Evolutionary conservation across 768 basidiomycete genomes (phyloP).

Genomic region (Trametes gibbosa): DNA sequence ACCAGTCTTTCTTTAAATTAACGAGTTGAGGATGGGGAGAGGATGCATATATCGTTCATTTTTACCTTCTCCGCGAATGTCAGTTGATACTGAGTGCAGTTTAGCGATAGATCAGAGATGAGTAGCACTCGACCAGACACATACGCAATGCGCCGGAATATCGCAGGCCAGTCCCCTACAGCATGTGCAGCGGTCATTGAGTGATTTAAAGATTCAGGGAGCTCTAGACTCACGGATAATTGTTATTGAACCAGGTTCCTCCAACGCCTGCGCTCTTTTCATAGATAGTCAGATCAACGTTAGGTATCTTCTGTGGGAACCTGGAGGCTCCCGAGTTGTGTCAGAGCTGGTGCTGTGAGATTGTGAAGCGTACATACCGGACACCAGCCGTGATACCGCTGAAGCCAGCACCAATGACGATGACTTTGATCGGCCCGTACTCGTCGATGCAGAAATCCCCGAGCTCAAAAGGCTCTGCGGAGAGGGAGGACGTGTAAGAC

Average conservation of each 20-base stretch:
- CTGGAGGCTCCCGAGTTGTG: background rate
- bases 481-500: background rate
- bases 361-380: slow-evolving; percentile 32
- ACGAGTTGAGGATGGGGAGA: background rate
- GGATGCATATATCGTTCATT: background rate
- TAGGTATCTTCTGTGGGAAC: slow-evolving; percentile 34
- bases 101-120: background rate
- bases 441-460: slow-evolving; percentile 53
- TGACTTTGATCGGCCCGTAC: slow-evolving; percentile 50
- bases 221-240: slow-evolving; percentile 36
- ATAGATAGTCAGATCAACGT: slow-evolving; percentile 53
- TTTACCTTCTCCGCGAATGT: slow-evolving; percentile 52
- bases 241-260: slow-evolving; percentile 57
- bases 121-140: slow-evolving; percentile 17
- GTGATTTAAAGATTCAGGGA: too few relatives aligned
- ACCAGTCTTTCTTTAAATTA: slow-evolving; percentile 51
- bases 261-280: slow-evolving; percentile 37
- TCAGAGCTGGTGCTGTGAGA: background rate
- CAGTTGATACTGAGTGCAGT: slow-evolving; percentile 47
- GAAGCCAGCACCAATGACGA: slow-evolving; percentile 57
- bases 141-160: slow-evolving; percentile 54
- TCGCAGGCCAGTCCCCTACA: slow-evolving; percentile 57
- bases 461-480: slow-evolving; percentile 12
- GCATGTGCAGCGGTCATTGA: too few relatives aligned
- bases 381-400: slow-evolving; percentile 60